Percentiles rank a stretch among this genome's conserved stretches.
These are phyloP conservation scores for Yamadazyma sp. DNA, from an alignment of 1,139 yeast genomes.

Conservation along the genomic window DNA sequence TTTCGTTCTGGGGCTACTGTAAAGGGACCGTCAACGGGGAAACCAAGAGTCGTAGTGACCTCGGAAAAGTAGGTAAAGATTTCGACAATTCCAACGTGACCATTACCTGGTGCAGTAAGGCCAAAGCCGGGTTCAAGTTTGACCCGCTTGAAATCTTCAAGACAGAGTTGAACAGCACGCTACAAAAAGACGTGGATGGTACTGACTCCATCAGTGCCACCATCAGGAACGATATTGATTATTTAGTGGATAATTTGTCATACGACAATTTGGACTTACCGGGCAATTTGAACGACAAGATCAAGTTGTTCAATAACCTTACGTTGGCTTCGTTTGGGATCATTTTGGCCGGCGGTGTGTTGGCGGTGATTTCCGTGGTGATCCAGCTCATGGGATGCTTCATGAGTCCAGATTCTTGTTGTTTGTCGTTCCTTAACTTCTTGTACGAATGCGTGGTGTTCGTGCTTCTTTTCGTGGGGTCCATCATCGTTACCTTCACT, in stretches of 20 bases:
- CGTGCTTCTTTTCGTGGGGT: constrained; percentile 31
- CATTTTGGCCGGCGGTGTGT: constrained; percentile 27
- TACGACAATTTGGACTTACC: constrained; percentile 38
- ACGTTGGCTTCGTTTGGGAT: constrained; percentile 29
- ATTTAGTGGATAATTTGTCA: constrained; percentile 29
- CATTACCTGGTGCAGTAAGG: constrained; percentile 56
- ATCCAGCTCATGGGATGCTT: constrained; percentile 33
- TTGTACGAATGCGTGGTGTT: constrained; percentile 33
- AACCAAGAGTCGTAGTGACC: constrained; percentile 8
- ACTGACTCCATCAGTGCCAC: constrained; percentile 20
- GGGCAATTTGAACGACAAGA: constrained; percentile 32
- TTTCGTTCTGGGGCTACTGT: constrained; percentile 78
- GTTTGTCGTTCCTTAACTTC: constrained; percentile 43
- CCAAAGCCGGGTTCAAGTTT: constrained; percentile 49
- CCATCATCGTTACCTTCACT: constrained; percentile 36
- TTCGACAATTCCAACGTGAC: constrained; percentile 36
- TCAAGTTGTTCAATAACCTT: constrained; percentile 31
- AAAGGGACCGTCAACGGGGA: constrained; percentile 39
- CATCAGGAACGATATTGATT: constrained; percentile 26
- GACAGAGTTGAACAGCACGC: constrained; percentile 35
- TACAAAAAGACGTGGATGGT: constrained; percentile 28
- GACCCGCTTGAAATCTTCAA: constrained; percentile 53
- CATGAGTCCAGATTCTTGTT: constrained; percentile 38
- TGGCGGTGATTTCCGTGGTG: constrained; percentile 28
- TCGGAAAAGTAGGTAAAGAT: constrained; percentile 9